Conservation (phyloP, 2,329 filamentous ascomycete genomes). For the Cucurbitaria berberidis region DNA sequence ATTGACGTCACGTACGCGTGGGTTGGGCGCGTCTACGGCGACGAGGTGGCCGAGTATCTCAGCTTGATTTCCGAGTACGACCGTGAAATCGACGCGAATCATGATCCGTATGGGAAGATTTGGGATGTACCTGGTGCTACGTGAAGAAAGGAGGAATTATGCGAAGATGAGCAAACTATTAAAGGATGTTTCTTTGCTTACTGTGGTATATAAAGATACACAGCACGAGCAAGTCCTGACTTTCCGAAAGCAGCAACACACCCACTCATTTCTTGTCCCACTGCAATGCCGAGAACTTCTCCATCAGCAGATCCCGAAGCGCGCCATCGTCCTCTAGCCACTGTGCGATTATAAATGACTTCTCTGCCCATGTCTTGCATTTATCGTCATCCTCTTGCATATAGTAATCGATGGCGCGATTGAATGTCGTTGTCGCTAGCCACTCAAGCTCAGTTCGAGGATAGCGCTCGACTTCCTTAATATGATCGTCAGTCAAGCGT, state of each 20-base stretch:
- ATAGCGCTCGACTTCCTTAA: constrained; percentile 57
- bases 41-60: constrained; percentile 56
- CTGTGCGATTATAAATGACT: constrained; percentile 67
- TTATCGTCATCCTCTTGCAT: constrained; percentile 57
- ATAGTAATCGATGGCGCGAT: constrained; percentile 69
- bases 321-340: constrained; percentile 60
- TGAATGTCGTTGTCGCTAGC: constrained; percentile 68
- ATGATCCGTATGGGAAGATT: constrained; percentile 62
- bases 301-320: constrained; percentile 39
- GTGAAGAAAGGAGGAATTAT: neutral
- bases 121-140: constrained; percentile 25
- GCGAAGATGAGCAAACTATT: no score
- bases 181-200: no score
- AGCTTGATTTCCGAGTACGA: constrained; percentile 63
- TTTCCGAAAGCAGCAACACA: neutral
- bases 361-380: constrained; percentile 67
- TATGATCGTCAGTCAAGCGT: constrained; percentile 27
- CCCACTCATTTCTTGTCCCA: constrained; percentile 34
- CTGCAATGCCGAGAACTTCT: constrained; percentile 60
- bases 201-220: no score
- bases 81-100: constrained; percentile 55
- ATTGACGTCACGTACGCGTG: constrained; percentile 67
- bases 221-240: no score
- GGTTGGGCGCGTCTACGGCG: constrained; percentile 60
- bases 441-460: constrained; percentile 75